A percentile compares a stretch with the other conserved stretches of the same genome.
These are phyloP conservation scores for Taiozyma sp. DNA, from an alignment of 1,139 yeast species.

Conservation along the genomic window DNA sequence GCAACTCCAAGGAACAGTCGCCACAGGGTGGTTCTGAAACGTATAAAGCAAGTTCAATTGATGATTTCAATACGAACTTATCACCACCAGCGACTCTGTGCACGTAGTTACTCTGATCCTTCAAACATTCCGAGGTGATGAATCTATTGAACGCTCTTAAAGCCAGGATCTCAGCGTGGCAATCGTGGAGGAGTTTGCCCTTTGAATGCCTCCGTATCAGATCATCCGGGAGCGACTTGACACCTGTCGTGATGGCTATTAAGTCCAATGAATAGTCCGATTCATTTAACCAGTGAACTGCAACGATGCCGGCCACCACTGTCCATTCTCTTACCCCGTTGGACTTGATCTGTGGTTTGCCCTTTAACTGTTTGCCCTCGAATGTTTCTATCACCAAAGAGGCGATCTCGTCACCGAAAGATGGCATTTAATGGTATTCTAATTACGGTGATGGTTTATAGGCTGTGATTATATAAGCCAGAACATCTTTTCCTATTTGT, in stretches of 20 bases:
- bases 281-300: slow-evolving; percentile 25
- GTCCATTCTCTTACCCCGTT: slow-evolving; percentile 80
- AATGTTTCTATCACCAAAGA: slow-evolving; percentile 1
- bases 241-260: slow-evolving; percentile 71
- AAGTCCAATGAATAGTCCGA: slow-evolving; percentile 25
- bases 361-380: slow-evolving; percentile 4
- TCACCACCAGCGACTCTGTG: not conserved
- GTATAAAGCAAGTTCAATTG: slow-evolving; percentile 48
- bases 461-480: too few relatives aligned
- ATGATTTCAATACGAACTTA: slow-evolving; percentile 28
- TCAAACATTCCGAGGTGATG: slow-evolving; percentile 31
- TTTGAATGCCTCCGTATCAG: slow-evolving; percentile 27
- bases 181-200: slow-evolving; percentile 73
- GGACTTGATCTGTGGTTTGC: slow-evolving; percentile 54
- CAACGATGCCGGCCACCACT: slow-evolving; percentile 70
- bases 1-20: slow-evolving; percentile 63
- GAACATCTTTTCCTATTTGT: too few relatives aligned
- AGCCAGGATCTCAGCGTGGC: slow-evolving; percentile 82
- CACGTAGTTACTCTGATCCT: slow-evolving; percentile 8
- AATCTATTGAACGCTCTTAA: slow-evolving; percentile 59
- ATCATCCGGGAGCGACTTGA: slow-evolving; percentile 64
- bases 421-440: too few relatives aligned
- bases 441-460: too few relatives aligned
- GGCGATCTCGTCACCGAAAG: slow-evolving; percentile 3
- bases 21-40: slow-evolving; percentile 91